Base-by-base conservation (phyloP, 2,329 filamentous ascomycete species). In the Neonectria hederae region DNA sequence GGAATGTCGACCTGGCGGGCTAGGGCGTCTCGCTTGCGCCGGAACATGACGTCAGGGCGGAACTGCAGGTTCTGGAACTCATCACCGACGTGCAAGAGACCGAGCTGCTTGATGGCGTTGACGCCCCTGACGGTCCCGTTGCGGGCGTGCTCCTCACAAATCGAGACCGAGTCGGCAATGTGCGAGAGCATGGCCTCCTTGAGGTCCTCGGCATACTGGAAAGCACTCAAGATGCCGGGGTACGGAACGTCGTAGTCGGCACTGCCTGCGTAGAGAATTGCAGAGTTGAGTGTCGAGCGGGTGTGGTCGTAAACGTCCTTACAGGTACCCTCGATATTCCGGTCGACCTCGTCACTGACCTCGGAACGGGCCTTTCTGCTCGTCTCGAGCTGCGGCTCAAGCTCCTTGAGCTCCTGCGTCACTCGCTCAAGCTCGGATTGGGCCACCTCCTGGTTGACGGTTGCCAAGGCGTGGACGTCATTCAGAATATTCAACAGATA, bases 41-140 rank as follows among this genome's bases (percentile, higher is more conserved):
- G 90, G 84, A 98, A 99, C 96, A 99, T 98, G 76, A 94, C 89
- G 72, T 97, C 94, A 1, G 93, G 89, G 30, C 92, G 89, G 88
- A 99, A 97, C 70, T 89, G 92, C 49, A 97, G 87, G 71, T 94
- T 91, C 22, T 91, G 86, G 72, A 95, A 97, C 72, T 95, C 91
- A 72, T 96, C 89, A 10, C 95, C 95, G 6, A 98, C 88, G 76
- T 99, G 95, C 38, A 95, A 78, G 17, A 98, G 83, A 26, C 96
- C 96, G 1, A 98, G 86, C 70, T 93, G 91, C 76, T 97, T 97
- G 79, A 98, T 97, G 40, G 89, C 86, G 69, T 91, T 92, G 70
- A 98, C 95, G 19, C 96, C 93, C 56, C 87, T 81, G 0, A 95
- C 89, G 0, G 94, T 93, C 81, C 89, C 90, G 32, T 81, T 81